A percentile compares a stretch with the other conserved stretches of the same genome.
phyloP scores from a whole-genome alignment of 164 flowering plant species.

The Annona cherimola region DNA sequence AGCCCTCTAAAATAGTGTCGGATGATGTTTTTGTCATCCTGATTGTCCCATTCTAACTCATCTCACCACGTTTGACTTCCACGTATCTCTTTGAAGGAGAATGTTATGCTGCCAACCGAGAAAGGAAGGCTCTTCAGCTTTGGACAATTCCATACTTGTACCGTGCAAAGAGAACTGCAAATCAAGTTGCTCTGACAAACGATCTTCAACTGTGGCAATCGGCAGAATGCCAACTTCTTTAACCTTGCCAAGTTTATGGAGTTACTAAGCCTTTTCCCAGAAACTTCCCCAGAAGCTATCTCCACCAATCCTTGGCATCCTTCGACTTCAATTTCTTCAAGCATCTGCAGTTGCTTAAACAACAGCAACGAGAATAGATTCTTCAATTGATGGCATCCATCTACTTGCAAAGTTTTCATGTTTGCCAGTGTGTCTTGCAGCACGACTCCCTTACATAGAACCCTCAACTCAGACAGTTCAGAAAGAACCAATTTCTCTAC shows the following conservation, averaged over 20 bases:
- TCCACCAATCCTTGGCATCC: not conserved
- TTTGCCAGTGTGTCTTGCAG: not conserved
- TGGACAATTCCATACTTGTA: not conserved
- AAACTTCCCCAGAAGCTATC: not conserved
- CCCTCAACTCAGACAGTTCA: not conserved
- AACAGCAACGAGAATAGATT: not conserved
- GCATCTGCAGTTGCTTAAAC: not conserved
- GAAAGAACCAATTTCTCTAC: not conserved
- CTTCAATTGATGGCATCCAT: not conserved
- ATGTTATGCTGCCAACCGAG: not conserved
- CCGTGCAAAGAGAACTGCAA: not conserved
- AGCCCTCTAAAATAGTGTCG: not conserved
- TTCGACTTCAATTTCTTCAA: not conserved
- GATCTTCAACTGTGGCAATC: constrained; percentile 3
- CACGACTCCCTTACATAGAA: not conserved
- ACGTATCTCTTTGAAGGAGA: not conserved
- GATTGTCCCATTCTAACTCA: constrained; percentile 4
- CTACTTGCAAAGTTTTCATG: not conserved
- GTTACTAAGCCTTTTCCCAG: not conserved
- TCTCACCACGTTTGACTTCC: constrained; percentile 4
- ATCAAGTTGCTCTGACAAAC: not conserved
- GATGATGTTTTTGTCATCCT: not conserved
- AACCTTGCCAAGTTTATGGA: not conserved
- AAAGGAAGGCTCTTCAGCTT: constrained; percentile 3
- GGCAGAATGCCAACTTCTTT: not conserved